Evolutionary conservation across 2,329 filamentous ascomycete species (phyloP).

Genomic region (Scedosporium minutisporum): DNA sequence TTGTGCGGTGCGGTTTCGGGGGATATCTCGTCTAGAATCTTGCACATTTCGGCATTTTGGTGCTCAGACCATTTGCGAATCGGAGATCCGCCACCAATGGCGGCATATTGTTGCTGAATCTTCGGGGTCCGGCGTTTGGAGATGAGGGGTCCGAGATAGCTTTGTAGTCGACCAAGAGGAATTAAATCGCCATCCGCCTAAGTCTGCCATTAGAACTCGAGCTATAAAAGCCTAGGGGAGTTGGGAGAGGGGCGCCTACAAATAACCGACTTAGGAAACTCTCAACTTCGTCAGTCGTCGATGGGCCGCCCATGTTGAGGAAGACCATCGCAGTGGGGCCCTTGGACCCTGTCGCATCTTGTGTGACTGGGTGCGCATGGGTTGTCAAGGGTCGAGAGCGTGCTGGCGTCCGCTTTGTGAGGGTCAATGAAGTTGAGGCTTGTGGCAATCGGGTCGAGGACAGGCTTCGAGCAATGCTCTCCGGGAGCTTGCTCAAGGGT

Average conservation of each 20-base stretch:
- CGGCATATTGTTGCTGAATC: conserved; percentile 90
- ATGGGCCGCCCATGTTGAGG: conserved; percentile 96
- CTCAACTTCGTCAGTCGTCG: conserved; percentile 77
- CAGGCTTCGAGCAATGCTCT: conserved; percentile 14
- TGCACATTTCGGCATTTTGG: conserved; percentile 93
- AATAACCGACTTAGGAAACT: conserved; percentile 87
- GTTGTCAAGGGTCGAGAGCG: conserved; percentile 23
- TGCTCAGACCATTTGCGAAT: conserved; percentile 98
- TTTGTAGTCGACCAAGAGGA: conserved; percentile 84
- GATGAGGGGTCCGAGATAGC: conserved; percentile 82
- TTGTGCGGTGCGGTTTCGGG: conserved; percentile 94
- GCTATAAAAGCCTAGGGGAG: conserved; percentile 9
- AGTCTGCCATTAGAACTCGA: conserved; percentile 11
- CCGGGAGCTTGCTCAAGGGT: conserved; percentile 26
- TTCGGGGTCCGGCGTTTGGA: conserved; percentile 83
- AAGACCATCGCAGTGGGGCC: conserved; percentile 97
- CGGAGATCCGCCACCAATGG: conserved; percentile 93
- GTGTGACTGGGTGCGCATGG: conserved; percentile 64
- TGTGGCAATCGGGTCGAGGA: neutral
- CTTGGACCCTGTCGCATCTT: conserved; percentile 58
- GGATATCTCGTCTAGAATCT: conserved; percentile 81
- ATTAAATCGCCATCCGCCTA: conserved; percentile 91
- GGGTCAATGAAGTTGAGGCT: neutral
- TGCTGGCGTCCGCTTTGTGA: neutral
- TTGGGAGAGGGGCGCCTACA: conserved; percentile 41